These are phyloP conservation scores for Daedalea quercina DNA, from an alignment of 768 basidiomycete genomes.

Conservation along the genomic window DNA sequence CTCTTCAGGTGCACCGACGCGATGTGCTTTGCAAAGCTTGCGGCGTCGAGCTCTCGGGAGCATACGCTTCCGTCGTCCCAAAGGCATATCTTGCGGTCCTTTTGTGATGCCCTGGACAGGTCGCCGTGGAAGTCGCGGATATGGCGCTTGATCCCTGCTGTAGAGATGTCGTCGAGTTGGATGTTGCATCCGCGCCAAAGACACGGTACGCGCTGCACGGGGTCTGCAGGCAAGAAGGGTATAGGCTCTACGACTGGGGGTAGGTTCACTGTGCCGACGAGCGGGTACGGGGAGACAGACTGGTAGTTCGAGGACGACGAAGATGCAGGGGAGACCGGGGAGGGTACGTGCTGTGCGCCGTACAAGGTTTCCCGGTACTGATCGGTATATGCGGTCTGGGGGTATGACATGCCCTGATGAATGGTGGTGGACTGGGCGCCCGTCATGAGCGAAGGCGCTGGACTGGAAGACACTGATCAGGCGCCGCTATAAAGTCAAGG, in stretches of 20 bases:
- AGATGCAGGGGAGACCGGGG: neutral
- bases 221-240: neutral
- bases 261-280: neutral
- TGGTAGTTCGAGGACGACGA: neutral
- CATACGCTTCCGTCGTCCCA: neutral
- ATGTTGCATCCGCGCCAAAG: neutral
- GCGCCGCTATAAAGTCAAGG: neutral
- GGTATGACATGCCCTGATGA: neutral
- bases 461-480: neutral
- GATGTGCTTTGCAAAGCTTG: slow-evolving; percentile 1
- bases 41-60: neutral
- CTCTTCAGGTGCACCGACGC: slow-evolving; percentile 2
- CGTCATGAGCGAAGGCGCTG: neutral
- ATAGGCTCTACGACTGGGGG: neutral
- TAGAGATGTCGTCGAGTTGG: neutral
- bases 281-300: neutral
- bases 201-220: neutral
- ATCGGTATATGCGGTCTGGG: neutral
- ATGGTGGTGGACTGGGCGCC: neutral
- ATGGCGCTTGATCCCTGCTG: neutral
- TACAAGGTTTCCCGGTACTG: neutral
- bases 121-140: neutral
- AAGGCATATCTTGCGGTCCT: neutral
- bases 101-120: neutral
- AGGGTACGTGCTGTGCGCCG: neutral